phyloP scores from a whole-genome alignment of 371 early-diverging fungal species.

The Entomophthora muscae region DNA sequence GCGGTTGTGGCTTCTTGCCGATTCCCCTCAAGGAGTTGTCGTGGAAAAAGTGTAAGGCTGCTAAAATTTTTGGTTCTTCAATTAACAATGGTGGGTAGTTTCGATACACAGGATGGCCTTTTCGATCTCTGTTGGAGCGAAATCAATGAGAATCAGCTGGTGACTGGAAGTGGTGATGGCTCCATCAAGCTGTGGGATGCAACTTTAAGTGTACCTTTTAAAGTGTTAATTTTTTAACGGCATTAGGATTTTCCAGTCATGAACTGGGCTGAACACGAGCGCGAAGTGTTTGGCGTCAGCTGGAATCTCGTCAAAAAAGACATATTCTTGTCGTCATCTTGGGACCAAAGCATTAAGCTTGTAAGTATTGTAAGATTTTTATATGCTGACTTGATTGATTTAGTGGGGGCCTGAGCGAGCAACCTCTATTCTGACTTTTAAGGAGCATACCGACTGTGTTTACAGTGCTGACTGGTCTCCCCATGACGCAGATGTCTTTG shows the following conservation, averaged over 20 bases:
- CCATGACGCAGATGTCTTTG: slow-evolving; percentile 49
- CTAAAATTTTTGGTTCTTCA: background rate
- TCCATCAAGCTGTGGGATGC: slow-evolving; percentile 85
- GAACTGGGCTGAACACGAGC: slow-evolving; percentile 83
- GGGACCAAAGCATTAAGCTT: slow-evolving; percentile 87
- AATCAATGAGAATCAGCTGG: slow-evolving; percentile 79
- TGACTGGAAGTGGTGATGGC: slow-evolving; percentile 83
- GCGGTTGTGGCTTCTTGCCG: slow-evolving; percentile 44
- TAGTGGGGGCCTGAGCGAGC: slow-evolving; percentile 78
- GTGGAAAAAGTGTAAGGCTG: slow-evolving; percentile 45
- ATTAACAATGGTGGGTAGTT: slow-evolving; percentile 22
- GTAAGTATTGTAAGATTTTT: slow-evolving; percentile 23
- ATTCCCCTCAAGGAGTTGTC: slow-evolving; percentile 32
- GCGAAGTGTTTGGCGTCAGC: slow-evolving; percentile 81
- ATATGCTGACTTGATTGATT: background rate
- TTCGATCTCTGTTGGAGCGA: slow-evolving; percentile 92
- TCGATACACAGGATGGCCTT: slow-evolving; percentile 88
- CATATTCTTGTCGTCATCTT: slow-evolving; percentile 72
- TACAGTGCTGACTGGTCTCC: slow-evolving; percentile 81
- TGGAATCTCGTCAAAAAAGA: slow-evolving; percentile 84
- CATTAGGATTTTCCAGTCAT: slow-evolving; percentile 66
- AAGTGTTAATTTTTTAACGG: background rate
- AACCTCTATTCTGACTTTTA: slow-evolving; percentile 64
- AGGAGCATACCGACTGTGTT: slow-evolving; percentile 68
- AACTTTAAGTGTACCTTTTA: slow-evolving; percentile 40